Evolutionary conservation across 225 moss, liverwort and hornwort genomes (phyloP).

Genomic region (Antitrichia curtipendula): DNA sequence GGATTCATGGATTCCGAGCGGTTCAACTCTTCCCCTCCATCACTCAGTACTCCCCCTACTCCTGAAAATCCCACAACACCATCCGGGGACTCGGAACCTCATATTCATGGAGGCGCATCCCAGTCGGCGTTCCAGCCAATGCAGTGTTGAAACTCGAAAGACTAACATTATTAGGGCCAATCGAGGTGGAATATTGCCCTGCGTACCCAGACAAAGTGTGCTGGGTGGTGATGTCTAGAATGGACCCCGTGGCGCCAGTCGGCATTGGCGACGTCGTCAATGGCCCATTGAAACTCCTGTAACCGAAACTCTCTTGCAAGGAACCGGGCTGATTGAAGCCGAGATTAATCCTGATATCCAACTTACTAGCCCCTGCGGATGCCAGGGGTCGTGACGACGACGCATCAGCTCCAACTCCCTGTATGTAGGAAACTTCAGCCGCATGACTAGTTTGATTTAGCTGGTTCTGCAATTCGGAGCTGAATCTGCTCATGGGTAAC

Average conservation of each 20-base stretch:
- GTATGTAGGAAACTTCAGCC: neutral
- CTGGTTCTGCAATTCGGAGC: slow-evolving; percentile 17
- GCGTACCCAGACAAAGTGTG: slow-evolving; percentile 16
- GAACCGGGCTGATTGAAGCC: slow-evolving; percentile 22
- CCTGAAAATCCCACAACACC: slow-evolving; percentile 51
- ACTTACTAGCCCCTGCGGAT: neutral
- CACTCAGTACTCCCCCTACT: neutral
- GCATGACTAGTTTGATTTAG: neutral
- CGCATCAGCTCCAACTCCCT: neutral
- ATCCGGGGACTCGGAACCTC: slow-evolving; percentile 45
- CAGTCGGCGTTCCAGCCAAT: slow-evolving; percentile 19
- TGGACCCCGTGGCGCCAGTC: slow-evolving; percentile 25
- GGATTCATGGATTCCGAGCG: neutral
- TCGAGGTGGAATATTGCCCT: slow-evolving; percentile 20
- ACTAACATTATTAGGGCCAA: slow-evolving; percentile 4
- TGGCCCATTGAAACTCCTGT: slow-evolving; percentile 24
- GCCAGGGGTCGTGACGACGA: neutral
- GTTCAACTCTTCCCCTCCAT: neutral
- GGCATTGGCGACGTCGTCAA: neutral
- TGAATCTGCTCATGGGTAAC: slow-evolving; percentile 24
- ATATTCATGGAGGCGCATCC: slow-evolving; percentile 35
- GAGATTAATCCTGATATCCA: slow-evolving; percentile 28
- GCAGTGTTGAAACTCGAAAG: slow-evolving; percentile 16
- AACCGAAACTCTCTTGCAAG: slow-evolving; percentile 14
- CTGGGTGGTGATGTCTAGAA: slow-evolving; percentile 35